Evolutionary conservation across 495 filamentous ascomycete species (phyloP).

Genomic region (Penicillium silybi): DNA sequence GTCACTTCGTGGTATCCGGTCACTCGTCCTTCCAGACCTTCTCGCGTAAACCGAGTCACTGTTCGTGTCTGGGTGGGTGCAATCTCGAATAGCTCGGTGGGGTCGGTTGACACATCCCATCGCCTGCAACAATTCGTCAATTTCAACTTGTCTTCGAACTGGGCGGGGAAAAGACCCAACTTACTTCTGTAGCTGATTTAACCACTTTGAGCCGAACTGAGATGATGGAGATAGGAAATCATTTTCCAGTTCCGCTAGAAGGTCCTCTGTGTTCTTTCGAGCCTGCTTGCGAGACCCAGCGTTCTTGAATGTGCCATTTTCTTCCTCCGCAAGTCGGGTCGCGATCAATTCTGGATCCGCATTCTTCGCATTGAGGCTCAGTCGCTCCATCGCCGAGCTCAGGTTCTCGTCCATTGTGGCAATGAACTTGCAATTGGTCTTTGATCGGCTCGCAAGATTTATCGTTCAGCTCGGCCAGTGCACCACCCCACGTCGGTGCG

Average conservation of each 20-base stretch:
- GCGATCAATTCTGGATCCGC: conserved; percentile 28
- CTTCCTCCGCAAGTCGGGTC: conserved; percentile 32
- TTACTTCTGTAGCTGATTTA: conserved; percentile 80
- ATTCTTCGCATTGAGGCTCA: conserved; percentile 24
- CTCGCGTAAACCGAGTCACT: conserved; percentile 84
- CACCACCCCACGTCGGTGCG: conserved; percentile 9
- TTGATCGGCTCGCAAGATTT: neutral
- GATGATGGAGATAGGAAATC: conserved; percentile 76
- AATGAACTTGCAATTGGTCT: neutral
- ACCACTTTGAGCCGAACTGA: conserved; percentile 74
- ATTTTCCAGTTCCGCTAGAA: conserved; percentile 66
- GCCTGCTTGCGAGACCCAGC: conserved; percentile 53
- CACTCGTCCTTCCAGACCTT: conserved; percentile 89
- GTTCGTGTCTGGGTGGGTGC: conserved; percentile 90
- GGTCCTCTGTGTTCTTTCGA: conserved; percentile 44
- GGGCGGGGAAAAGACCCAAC: conserved; percentile 5
- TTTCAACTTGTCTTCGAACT: neutral
- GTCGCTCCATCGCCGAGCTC: conserved; percentile 25
- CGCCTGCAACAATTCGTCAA: conserved; percentile 45
- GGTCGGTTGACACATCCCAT: conserved; percentile 77
- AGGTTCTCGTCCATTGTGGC: conserved; percentile 24
- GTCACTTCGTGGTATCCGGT: conserved; percentile 95
- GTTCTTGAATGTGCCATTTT: conserved; percentile 26
- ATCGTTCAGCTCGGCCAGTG: conserved; percentile 1
- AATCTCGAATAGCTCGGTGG: conserved; percentile 75